Conservation (phyloP, 768 basidiomycete species). For the Lactifluus volemus region DNA sequence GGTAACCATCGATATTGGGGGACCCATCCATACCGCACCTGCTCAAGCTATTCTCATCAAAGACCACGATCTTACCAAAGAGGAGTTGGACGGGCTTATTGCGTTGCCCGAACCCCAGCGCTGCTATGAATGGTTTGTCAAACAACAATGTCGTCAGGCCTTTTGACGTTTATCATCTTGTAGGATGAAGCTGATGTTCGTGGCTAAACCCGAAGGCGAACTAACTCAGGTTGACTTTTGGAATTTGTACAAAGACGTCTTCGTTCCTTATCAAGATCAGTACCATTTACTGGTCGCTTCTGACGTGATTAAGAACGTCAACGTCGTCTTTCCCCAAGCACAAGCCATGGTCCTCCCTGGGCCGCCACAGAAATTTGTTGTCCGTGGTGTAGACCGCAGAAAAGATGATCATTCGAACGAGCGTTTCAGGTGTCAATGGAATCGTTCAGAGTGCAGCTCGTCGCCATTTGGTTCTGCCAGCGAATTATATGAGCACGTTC, state of each 20-base stretch:
- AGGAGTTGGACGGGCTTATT: conserved; percentile 56
- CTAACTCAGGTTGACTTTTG: conserved; percentile 94
- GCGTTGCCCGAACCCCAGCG: conserved; percentile 63
- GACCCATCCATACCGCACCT: conserved; percentile 48
- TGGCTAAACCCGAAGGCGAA: conserved; percentile 64
- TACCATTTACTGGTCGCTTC: conserved; percentile 69
- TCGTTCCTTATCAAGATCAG: conserved; percentile 49
- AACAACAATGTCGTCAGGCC: background rate
- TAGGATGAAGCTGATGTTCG: conserved; percentile 88
- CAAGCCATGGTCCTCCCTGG: conserved; percentile 79
- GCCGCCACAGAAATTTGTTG: conserved; percentile 70
- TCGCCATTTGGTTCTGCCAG: conserved; percentile 41
- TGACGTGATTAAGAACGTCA: conserved; percentile 93
- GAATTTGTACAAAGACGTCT: conserved; percentile 85
- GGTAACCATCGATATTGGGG: conserved; percentile 54
- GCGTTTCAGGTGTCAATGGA: conserved; percentile 73
- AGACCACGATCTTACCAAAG: conserved; percentile 60
- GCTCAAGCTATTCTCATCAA: conserved; percentile 36
- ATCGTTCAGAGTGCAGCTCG: conserved; percentile 46
- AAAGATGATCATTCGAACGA: conserved; percentile 50
- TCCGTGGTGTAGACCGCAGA: conserved; percentile 72
- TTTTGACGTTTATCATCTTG: background rate
- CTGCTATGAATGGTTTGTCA: conserved; percentile 69
- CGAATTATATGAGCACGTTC: conserved; percentile 68
- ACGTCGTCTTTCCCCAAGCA: conserved; percentile 73